These are phyloP conservation scores for Pseudopithomyces maydicus DNA, from an alignment of 2,329 filamentous ascomycete genomes.

Conservation along the genomic window DNA sequence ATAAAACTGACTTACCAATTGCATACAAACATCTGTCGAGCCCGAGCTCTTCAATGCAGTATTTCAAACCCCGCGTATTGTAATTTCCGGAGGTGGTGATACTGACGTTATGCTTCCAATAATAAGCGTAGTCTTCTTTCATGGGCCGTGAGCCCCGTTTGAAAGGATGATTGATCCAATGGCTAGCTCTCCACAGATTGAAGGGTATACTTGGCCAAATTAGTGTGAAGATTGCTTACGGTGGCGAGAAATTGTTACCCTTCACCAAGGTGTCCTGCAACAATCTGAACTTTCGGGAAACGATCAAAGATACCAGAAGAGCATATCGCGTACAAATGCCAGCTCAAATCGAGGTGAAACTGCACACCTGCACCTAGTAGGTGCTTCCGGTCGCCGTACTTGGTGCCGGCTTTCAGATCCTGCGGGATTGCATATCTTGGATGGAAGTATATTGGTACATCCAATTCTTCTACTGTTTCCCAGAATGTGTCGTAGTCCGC, in stretches of 20 bases:
- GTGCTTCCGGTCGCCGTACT: constrained; percentile 35
- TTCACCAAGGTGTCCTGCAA: constrained; percentile 53
- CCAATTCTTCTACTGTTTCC: constrained; percentile 36
- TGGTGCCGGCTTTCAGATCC: constrained; percentile 30
- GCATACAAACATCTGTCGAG: constrained; percentile 48
- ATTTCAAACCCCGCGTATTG: constrained; percentile 48
- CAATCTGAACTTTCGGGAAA: constrained; percentile 49
- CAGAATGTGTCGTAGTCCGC: constrained; percentile 40
- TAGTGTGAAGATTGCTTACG: background rate
- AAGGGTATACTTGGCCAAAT: constrained; percentile 47
- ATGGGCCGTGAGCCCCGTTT: constrained; percentile 46
- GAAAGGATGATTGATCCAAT: constrained; percentile 53
- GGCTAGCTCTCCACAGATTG: constrained; percentile 45
- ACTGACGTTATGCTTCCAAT: constrained; percentile 50
- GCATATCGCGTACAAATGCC: constrained; percentile 53
- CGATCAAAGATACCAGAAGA: constrained; percentile 52
- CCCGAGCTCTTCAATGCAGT: constrained; percentile 48
- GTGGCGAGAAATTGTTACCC: constrained; percentile 21
- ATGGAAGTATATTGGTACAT: constrained; percentile 43
- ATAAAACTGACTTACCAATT: constrained; percentile 29
- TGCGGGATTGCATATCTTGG: constrained; percentile 36
- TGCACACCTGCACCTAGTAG: constrained; percentile 38
- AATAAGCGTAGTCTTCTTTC: constrained; percentile 45
- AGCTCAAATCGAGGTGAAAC: constrained; percentile 51
- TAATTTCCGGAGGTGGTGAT: constrained; percentile 52